Percentiles rank a stretch among this genome's conserved stretches.
These are phyloP conservation scores for Inga oerstediana DNA, from an alignment of 306 rosid species.

Conservation along the genomic window DNA sequence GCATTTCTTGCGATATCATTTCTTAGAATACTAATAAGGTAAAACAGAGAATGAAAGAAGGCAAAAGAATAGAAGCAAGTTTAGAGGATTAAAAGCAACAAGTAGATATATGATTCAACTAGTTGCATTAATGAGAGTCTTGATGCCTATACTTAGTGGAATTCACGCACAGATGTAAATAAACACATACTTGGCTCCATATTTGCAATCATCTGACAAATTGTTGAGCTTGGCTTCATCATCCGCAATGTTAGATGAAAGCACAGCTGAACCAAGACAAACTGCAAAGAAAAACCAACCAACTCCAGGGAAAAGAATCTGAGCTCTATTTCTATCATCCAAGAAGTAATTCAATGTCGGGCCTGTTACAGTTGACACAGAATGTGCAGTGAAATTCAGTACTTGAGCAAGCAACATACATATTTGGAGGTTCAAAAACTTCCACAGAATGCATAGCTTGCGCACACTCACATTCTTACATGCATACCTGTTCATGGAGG, in stretches of 20 bases:
- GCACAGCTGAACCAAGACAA: constrained; percentile 82
- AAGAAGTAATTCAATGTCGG: constrained; percentile 86
- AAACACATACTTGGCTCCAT: constrained; percentile 49
- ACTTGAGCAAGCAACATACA: constrained; percentile 7
- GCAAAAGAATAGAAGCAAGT: no score
- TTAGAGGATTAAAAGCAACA: no score
- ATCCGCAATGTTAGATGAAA: constrained; percentile 80
- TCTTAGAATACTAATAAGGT: no score
- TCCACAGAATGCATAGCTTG: neutral
- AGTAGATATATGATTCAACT: no score
- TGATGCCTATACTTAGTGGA: no score
- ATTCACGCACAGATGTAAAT: neutral
- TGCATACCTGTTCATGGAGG: neutral
- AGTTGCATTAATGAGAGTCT: no score
- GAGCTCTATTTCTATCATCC: constrained; percentile 77
- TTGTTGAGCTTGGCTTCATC: constrained; percentile 65
- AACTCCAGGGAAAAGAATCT: constrained; percentile 88
- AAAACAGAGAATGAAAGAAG: no score
- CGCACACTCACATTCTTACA: neutral
- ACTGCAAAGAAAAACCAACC: constrained; percentile 89
- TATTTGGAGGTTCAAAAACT: neutral
- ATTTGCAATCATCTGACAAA: constrained; percentile 37
- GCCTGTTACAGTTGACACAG: constrained; percentile 56
- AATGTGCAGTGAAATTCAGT: constrained; percentile 11
- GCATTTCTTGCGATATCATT: no score